Conservation (phyloP, 139 green algal genomes). For the Chlamydomonas sphaeroides region DNA sequence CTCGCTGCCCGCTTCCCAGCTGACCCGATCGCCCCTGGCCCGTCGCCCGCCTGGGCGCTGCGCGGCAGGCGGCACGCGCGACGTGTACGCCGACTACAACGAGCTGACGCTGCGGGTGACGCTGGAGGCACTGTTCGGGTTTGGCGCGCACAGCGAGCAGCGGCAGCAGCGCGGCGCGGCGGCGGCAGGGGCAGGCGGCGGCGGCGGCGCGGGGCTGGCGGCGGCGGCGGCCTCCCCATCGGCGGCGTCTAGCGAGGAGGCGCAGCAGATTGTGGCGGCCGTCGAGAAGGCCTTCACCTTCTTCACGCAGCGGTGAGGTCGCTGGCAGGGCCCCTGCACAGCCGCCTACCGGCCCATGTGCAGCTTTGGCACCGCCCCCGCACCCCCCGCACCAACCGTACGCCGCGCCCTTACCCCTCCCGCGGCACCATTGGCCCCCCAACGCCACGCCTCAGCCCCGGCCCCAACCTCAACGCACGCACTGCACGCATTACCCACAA, state of each 20-base stretch:
- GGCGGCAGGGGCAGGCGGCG: not conserved
- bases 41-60: not conserved
- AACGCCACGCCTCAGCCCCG: no score
- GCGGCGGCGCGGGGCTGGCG: constrained; percentile 1
- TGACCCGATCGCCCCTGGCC: not conserved
- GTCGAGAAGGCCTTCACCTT: constrained; percentile 78
- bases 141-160: not conserved
- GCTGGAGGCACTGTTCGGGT: constrained; percentile 83
- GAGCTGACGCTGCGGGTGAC: constrained; percentile 84
- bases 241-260: constrained; percentile 1
- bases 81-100: constrained; percentile 85
- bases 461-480: no score
- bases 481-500: no score
- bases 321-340: no score
- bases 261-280: constrained; percentile 46
- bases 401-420: no score
- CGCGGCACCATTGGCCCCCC: no score
- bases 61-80: constrained; percentile 28
- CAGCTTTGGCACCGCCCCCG: no score
- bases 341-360: no score
- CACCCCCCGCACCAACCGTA: no score
- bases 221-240: not conserved
- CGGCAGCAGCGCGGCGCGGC: not conserved
- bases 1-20: not conserved
- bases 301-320: constrained; percentile 68